These are phyloP conservation scores for Yarrowia porcina DNA, from an alignment of 805 yeast species.

Conservation along the genomic window DNA sequence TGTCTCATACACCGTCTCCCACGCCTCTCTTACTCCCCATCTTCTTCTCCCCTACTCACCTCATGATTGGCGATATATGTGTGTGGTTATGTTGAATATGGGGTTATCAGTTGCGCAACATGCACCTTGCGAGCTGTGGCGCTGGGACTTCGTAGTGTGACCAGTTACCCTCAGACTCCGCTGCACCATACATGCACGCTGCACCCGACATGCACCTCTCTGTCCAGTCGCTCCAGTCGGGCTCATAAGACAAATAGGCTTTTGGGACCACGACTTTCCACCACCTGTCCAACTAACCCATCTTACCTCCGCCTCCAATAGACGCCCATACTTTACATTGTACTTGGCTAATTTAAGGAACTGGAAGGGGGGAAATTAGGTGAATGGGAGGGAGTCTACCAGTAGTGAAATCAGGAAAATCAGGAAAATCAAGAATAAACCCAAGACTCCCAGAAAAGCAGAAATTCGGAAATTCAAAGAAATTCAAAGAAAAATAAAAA, in stretches of 20 bases:
- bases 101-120: slow-evolving; percentile 6
- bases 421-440: too few species aligned
- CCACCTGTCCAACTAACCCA: too few species aligned
- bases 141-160: not conserved
- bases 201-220: not conserved
- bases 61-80: slow-evolving; percentile 3
- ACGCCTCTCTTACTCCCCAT: not conserved
- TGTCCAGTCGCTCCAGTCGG: not conserved
- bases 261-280: too few species aligned
- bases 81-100: slow-evolving; percentile 1
- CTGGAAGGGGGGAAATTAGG: not conserved
- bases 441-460: too few species aligned
- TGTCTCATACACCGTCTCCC: not conserved
- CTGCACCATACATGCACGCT: not conserved
- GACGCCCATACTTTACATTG: too few species aligned
- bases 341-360: not conserved
- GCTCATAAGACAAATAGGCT: too few species aligned
- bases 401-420: too few species aligned
- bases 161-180: not conserved
- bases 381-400: too few species aligned
- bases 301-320: too few species aligned
- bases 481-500: too few species aligned
- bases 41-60: not conserved
- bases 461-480: too few species aligned
- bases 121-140: slow-evolving; percentile 4